Evolutionary conservation across 2,329 filamentous ascomycete genomes (phyloP), one percentile per base, ranked within the genome.

Genomic region (Penicillium sp.): DNA sequence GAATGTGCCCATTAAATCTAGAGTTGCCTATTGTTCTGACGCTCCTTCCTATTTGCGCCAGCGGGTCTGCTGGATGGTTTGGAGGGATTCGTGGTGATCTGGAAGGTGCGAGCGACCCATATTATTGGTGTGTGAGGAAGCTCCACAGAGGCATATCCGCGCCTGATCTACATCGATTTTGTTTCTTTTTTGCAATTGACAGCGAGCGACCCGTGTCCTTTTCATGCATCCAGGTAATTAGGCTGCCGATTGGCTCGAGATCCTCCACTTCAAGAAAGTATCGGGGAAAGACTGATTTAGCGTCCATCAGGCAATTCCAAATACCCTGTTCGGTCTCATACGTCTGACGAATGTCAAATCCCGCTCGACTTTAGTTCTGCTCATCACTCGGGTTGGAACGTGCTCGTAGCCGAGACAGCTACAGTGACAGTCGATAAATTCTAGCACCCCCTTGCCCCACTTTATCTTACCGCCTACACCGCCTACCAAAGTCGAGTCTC

Each of bases 121-220:
- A 2, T 33, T 14, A 42, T 40, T 37, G 30, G 33, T 13, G 15
- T 8, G 1, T 7, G 4, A 3, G 5, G 9, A 11, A n/a, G 5
- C 16, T 6, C 32, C 35, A 8, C n/a, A 32, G 25, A 35, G n/a
- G 8, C 22, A 20, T 23, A 32, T 11, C 13, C 28, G 29, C 33
- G 32, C 22, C 12, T 37, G 44, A 46, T 46, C 34, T 31, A 26
- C 37, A 33, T 27, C n/a, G 26, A 35, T n/a, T 11, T 20, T 11
- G 18, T 36, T 31, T 39, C 13, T 29, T 25, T 38, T 26, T 30
- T 31, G 41, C 37, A 39, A 7, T 37, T 41, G 41, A 41, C 41
- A 42, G 32, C 34, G 32, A 41, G 20, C 33, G 30, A 41, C 30
- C 41, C 44, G 41, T 39, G 41, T 39, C 37, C 39, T 22, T 23